These are phyloP conservation scores for Coffea canephora DNA, from an alignment of 257 asterid species.

Conservation along the genomic window DNA sequence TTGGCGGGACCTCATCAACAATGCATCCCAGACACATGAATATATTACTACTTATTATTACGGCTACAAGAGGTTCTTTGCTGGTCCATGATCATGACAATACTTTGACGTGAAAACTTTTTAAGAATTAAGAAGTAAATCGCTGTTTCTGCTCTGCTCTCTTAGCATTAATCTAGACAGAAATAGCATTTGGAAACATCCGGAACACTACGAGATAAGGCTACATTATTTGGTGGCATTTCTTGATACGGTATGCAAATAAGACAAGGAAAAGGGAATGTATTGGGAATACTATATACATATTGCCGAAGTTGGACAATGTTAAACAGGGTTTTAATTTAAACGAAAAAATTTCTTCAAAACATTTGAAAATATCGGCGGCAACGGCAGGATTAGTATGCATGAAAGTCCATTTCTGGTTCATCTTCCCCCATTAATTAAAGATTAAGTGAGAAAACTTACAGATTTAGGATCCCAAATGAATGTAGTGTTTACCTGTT, in stretches of 20 bases:
- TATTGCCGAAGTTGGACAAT: not conserved
- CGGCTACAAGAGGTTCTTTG: not conserved
- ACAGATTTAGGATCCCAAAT: too few species aligned
- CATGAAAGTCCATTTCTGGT: too few species aligned
- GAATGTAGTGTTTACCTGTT: too few species aligned
- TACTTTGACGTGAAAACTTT: not conserved
- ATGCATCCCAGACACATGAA: not conserved
- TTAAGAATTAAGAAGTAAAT: not conserved
- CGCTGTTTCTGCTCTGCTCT: not conserved
- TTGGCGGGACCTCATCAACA: conserved; percentile 2
- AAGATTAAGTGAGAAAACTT: too few species aligned
- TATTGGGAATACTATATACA: not conserved
- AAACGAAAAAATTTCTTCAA: too few species aligned
- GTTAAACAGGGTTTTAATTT: too few species aligned
- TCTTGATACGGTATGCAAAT: not conserved
- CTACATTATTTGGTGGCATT: not conserved
- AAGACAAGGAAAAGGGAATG: not conserved
- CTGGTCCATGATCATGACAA: conserved; percentile 3
- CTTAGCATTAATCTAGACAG: not conserved
- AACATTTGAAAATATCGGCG: too few species aligned
- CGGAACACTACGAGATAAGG: not conserved
- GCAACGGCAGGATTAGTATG: too few species aligned
- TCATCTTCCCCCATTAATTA: too few species aligned
- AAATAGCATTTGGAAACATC: not conserved
- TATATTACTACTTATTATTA: too few species aligned